Percentiles rank a stretch among this genome's conserved stretches.
These are phyloP conservation scores for Urtica urens DNA, from an alignment of 306 rosid genomes.

Conservation along the genomic window DNA sequence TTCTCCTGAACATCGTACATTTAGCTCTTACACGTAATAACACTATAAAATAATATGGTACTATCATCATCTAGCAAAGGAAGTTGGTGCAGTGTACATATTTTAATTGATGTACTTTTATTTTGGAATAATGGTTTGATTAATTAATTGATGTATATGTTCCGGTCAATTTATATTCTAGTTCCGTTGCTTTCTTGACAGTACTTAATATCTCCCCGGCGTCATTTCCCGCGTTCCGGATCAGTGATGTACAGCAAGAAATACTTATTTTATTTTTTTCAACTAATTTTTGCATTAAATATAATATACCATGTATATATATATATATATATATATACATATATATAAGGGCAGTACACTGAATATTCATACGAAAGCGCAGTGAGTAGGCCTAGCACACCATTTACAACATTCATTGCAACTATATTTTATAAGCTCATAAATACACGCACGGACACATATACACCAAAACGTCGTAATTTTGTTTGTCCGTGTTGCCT, in stretches of 20 bases:
- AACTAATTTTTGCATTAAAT: background rate
- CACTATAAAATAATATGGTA: background rate
- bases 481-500: too few relatives aligned
- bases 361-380: conserved; percentile 8
- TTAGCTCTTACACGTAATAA: conserved; percentile 1
- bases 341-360: background rate
- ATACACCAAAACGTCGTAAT: too few relatives aligned
- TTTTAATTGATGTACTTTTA: background rate
- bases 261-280: background rate
- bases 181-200: conserved; percentile 3
- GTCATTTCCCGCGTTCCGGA: conserved; percentile 14
- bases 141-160: too few relatives aligned
- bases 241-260: conserved; percentile 19
- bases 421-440: too few relatives aligned
- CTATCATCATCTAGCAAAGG: background rate
- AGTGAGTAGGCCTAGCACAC: background rate
- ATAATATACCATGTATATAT: too few relatives aligned
- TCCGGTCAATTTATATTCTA: background rate
- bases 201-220: conserved; percentile 6
- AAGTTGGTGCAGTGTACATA: conserved; percentile 10
- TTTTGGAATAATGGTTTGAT: background rate
- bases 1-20: background rate
- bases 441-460: too few relatives aligned
- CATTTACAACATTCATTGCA: too few relatives aligned
- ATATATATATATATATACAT: too few relatives aligned